These are phyloP conservation scores for Sporisorium iseilematis-ciliati DNA, from an alignment of 1,284 basidiomycete species.

Conservation along the genomic window DNA sequence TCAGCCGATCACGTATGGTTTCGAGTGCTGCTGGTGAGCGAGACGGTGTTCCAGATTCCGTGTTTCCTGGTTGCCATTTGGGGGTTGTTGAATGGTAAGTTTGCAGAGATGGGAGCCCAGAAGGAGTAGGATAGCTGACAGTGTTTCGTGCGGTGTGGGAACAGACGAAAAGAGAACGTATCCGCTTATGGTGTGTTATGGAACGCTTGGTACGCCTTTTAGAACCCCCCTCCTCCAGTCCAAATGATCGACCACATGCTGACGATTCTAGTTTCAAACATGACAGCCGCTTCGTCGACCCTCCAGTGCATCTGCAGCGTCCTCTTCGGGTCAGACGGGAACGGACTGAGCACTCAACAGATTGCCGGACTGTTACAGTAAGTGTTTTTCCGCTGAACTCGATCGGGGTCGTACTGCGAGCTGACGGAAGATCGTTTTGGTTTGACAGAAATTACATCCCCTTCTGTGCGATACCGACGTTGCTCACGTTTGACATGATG, in stretches of 20 bases:
- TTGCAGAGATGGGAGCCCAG: background rate
- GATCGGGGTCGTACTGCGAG: too few relatives aligned
- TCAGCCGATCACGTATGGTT: conserved; percentile 55
- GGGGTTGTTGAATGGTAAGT: conserved; percentile 49
- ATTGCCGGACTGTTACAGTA: conserved; percentile 32
- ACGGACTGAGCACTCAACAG: conserved; percentile 16
- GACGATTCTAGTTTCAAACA: background rate
- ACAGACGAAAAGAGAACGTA: conserved; percentile 56
- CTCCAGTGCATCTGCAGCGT: conserved; percentile 52
- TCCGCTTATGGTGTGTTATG: conserved; percentile 52
- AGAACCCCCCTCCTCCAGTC: background rate
- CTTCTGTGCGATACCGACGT: conserved; percentile 36
- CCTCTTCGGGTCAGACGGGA: conserved; percentile 35
- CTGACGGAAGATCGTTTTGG: background rate
- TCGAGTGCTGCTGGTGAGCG: conserved; percentile 40
- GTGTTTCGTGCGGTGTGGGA: background rate
- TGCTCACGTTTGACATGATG: conserved; percentile 45
- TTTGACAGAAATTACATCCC: conserved; percentile 43
- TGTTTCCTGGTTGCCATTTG: conserved; percentile 44
- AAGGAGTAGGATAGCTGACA: background rate
- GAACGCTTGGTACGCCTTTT: conserved; percentile 41
- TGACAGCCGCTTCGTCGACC: conserved; percentile 43
- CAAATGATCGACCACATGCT: background rate
- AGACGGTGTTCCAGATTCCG: conserved; percentile 53
- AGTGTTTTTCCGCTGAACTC: conserved; percentile 15